A percentile compares a stretch with the other conserved stretches of the same genome.
Conservation (phyloP, 2,329 filamentous ascomycete genomes). For the Verticillium klebahnii region DNA sequence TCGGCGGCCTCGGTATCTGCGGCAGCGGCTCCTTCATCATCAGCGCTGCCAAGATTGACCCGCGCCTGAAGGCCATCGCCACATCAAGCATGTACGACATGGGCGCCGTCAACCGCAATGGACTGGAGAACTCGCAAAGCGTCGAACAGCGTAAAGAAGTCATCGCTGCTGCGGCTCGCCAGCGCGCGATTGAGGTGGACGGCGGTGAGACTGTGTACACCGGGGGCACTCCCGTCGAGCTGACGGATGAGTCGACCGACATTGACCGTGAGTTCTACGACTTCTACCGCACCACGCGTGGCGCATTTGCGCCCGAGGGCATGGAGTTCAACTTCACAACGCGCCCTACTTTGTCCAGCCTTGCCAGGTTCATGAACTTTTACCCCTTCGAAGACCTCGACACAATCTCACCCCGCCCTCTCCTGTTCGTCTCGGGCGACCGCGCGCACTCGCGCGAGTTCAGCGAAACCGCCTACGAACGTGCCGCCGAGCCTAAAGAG, state of each 20-base stretch:
- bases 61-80: slow-evolving; percentile 16
- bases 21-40: slow-evolving; percentile 24
- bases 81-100: slow-evolving; percentile 13
- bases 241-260: background rate
- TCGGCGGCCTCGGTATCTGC: slow-evolving; percentile 24
- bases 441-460: slow-evolving; percentile 22
- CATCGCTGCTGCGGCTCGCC: too few species aligned
- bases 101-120: slow-evolving; percentile 2
- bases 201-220: background rate
- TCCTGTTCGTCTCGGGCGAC: slow-evolving; percentile 21
- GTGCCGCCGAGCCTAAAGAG: slow-evolving; percentile 29
- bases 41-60: slow-evolving; percentile 28
- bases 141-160: slow-evolving; percentile 1
- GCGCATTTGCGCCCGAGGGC: slow-evolving; percentile 3
- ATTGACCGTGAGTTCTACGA: slow-evolving; percentile 7
- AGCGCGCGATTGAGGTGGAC: too few species aligned
- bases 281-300: slow-evolving; percentile 8
- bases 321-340: slow-evolving; percentile 20
- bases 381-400: slow-evolving; percentile 24
- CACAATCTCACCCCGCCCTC: slow-evolving; percentile 21
- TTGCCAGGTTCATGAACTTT: slow-evolving; percentile 26
- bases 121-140: background rate
- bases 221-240: background rate
- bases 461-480: slow-evolving; percentile 19
- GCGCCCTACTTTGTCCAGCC: slow-evolving; percentile 22